phyloP scores from a whole-genome alignment of 805 yeast species.

The Monosporozyma yasuniensis region DNA sequence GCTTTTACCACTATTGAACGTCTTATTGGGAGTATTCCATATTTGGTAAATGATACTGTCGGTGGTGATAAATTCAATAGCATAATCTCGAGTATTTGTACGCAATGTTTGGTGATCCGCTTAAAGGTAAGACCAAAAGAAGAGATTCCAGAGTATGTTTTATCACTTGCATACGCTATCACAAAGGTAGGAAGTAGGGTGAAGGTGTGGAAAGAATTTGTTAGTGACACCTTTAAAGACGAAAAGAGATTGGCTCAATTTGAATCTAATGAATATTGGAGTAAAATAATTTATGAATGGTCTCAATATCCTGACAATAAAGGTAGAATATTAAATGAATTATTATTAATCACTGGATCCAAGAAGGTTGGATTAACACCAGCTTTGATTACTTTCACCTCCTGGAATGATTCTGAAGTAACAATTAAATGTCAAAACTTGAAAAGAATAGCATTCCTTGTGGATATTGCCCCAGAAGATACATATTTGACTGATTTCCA shows the following conservation, averaged over 20 bases:
- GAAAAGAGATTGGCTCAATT: conserved; percentile 17
- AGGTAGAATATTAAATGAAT: conserved; percentile 35
- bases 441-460: conserved; percentile 53
- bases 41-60: conserved; percentile 18
- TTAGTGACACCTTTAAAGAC: conserved; percentile 61
- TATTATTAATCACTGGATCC: conserved; percentile 22
- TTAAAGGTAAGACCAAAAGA: conserved; percentile 38
- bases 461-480: conserved; percentile 55
- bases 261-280: conserved; percentile 37
- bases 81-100: conserved; percentile 43
- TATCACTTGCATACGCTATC: conserved; percentile 36
- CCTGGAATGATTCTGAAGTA: conserved; percentile 63
- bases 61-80: conserved; percentile 47
- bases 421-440: conserved; percentile 44
- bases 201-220: conserved; percentile 55
- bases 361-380: conserved; percentile 42
- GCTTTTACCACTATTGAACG: conserved; percentile 10
- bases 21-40: conserved; percentile 14
- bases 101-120: conserved; percentile 45
- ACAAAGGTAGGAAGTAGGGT: conserved; percentile 27
- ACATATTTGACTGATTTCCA: conserved; percentile 40
- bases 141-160: conserved; percentile 33
- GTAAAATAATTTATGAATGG: conserved; percentile 52
- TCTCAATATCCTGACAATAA: conserved; percentile 43
- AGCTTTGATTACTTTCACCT: conserved; percentile 46